A percentile compares a stretch with the other conserved stretches of the same genome.
Conservation (phyloP, 1,139 yeast genomes). For the Geotrichum cucujoidarum region DNA sequence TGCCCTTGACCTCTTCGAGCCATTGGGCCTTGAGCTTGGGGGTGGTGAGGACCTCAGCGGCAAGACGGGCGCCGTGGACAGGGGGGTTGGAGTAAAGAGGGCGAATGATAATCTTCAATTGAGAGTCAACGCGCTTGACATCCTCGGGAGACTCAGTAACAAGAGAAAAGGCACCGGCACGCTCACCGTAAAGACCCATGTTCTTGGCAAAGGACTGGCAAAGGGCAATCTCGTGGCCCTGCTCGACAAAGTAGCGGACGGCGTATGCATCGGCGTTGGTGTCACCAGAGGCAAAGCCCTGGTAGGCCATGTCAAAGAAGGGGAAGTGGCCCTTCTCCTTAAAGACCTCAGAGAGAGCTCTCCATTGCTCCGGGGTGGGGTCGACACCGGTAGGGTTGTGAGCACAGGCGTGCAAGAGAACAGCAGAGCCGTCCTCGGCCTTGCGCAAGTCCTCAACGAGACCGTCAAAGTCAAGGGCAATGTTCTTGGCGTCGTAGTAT, state of each 20-base stretch:
- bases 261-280: slow-evolving; percentile 82
- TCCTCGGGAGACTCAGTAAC: slow-evolving; percentile 38
- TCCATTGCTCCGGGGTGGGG: slow-evolving; percentile 85
- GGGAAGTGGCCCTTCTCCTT: slow-evolving; percentile 67
- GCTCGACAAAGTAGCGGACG: slow-evolving; percentile 70
- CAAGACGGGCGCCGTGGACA: slow-evolving; percentile 92
- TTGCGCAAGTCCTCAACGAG: slow-evolving; percentile 57
- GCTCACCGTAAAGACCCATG: slow-evolving; percentile 96
- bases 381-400: slow-evolving; percentile 98
- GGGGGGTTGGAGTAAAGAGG: slow-evolving; percentile 93
- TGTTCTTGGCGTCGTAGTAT: slow-evolving; percentile 62
- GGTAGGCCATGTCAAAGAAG: slow-evolving; percentile 92
- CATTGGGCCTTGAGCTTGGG: slow-evolving; percentile 68
- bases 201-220: slow-evolving; percentile 98
- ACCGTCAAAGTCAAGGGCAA: slow-evolving; percentile 64
- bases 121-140: slow-evolving; percentile 54
- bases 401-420: slow-evolving; percentile 90
- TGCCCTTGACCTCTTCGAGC: slow-evolving; percentile 78
- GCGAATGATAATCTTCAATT: slow-evolving; percentile 71
- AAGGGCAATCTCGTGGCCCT: slow-evolving; percentile 43
- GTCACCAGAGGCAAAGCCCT: slow-evolving; percentile 93
- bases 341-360: slow-evolving; percentile 57
- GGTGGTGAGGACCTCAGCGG: slow-evolving; percentile 65
- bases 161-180: slow-evolving; percentile 80
- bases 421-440: slow-evolving; percentile 76